Evolutionary conservation across 2,329 filamentous ascomycete species (phyloP).

Genomic region (Biscogniauxia mediterranea): DNA sequence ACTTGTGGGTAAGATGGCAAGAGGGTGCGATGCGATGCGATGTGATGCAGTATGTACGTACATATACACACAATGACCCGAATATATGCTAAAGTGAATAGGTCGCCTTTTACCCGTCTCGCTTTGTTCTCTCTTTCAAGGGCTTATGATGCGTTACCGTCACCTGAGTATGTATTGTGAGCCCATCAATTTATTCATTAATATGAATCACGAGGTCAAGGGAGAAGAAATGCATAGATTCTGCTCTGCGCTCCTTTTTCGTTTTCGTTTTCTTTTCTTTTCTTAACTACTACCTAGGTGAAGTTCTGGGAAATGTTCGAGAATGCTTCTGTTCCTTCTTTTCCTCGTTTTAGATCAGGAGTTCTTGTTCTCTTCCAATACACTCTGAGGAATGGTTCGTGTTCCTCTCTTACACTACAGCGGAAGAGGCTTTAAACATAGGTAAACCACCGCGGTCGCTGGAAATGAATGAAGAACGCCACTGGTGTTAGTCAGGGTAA

Average conservation of each 20-base stretch:
- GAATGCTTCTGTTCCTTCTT: conserved; percentile 8
- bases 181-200: not conserved
- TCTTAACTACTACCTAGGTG: conserved; percentile 1
- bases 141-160: not conserved
- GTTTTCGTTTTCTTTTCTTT: no score
- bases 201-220: conserved; percentile 1
- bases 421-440: conserved; percentile 1
- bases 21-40: not conserved
- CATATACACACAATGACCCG: not conserved
- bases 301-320: conserved; percentile 6
- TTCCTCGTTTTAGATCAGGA: not conserved
- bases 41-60: not conserved
- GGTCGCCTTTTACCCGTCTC: not conserved
- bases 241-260: not conserved
- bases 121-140: not conserved
- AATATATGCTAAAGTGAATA: not conserved
- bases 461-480: conserved; percentile 21
- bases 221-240: not conserved
- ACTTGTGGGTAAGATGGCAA: not conserved
- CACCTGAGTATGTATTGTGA: not conserved
- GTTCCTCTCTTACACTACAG: not conserved
- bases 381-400: not conserved
- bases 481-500: conserved; percentile 8
- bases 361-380: not conserved
- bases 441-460: conserved; percentile 12